A percentile compares a stretch with the other conserved stretches of the same genome.
Evolutionary conservation across 2,329 filamentous ascomycete genomes (phyloP).

Genomic region (Lasiodiplodia citricola): DNA sequence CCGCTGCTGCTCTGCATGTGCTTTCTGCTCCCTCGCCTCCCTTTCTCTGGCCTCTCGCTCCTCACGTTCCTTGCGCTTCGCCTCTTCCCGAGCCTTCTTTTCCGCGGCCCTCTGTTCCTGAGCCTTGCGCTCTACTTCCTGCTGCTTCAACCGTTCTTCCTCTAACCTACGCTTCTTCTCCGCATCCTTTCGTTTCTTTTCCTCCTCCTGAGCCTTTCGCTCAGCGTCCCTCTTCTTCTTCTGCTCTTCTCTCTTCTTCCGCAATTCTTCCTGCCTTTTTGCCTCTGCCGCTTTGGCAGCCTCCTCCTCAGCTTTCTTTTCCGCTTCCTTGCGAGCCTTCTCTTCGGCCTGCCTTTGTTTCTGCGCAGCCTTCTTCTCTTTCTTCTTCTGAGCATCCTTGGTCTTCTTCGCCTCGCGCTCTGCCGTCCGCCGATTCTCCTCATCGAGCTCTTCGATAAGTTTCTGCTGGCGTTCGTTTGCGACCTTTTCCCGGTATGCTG

Average conservation of each 20-base stretch:
- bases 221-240: conserved; percentile 89
- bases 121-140: conserved; percentile 82
- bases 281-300: conserved; percentile 76
- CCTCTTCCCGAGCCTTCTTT: conserved; percentile 74
- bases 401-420: conserved; percentile 91
- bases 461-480: conserved; percentile 89
- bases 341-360: conserved; percentile 91
- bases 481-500: conserved; percentile 97
- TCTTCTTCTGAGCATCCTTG: conserved; percentile 91
- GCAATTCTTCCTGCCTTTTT: conserved; percentile 79
- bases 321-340: conserved; percentile 83
- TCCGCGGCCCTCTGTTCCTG: conserved; percentile 80
- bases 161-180: conserved; percentile 79
- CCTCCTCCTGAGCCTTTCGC: conserved; percentile 88
- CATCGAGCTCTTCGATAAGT: conserved; percentile 87
- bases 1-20: conserved; percentile 61
- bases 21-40: conserved; percentile 73
- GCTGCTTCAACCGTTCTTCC: conserved; percentile 85
- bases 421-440: conserved; percentile 77
- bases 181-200: conserved; percentile 80
- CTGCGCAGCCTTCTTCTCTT: conserved; percentile 89
- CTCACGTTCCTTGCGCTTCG: conserved; percentile 79
- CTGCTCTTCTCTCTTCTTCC: conserved; percentile 84
- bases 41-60: conserved; percentile 68
- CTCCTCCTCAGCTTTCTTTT: conserved; percentile 86